Conservation (phyloP, 805 yeast genomes). For the Lipomyces orientalis region DNA sequence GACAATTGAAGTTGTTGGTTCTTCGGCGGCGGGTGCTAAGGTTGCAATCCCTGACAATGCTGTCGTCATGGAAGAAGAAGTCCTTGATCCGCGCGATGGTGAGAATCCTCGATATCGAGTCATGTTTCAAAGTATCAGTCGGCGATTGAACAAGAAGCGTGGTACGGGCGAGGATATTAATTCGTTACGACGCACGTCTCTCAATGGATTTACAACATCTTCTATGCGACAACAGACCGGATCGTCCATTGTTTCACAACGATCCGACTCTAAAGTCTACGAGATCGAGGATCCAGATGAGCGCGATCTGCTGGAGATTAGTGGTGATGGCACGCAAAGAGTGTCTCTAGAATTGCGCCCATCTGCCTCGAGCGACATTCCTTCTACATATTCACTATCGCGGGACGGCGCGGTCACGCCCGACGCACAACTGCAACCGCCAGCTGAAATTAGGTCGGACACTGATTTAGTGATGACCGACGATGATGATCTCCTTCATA, state of each 20-base stretch:
- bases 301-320: slow-evolving; percentile 6
- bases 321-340: background rate
- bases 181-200: background rate
- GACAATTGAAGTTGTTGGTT: slow-evolving; percentile 31
- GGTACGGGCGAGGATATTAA: slow-evolving; percentile 30
- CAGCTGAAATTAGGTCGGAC: background rate
- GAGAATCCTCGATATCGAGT: slow-evolving; percentile 28
- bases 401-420: slow-evolving; percentile 1
- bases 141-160: slow-evolving; percentile 23
- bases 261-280: background rate
- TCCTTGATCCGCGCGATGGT: slow-evolving; percentile 20
- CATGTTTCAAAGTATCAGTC: slow-evolving; percentile 32
- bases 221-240: background rate
- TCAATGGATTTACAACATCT: background rate
- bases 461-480: background rate
- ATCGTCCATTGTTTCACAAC: background rate
- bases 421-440: background rate
- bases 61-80: slow-evolving; percentile 28
- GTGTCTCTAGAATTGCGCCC: background rate
- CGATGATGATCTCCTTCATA: background rate
- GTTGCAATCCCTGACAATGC: slow-evolving; percentile 32
- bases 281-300: slow-evolving; percentile 15
- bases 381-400: background rate
- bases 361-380: background rate
- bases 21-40: slow-evolving; percentile 10